Percentiles rank a stretch among this genome's conserved stretches.
These are phyloP conservation scores for Oryza brachyantha DNA, from an alignment of 176 grass and related monocot species.

Conservation along the genomic window DNA sequence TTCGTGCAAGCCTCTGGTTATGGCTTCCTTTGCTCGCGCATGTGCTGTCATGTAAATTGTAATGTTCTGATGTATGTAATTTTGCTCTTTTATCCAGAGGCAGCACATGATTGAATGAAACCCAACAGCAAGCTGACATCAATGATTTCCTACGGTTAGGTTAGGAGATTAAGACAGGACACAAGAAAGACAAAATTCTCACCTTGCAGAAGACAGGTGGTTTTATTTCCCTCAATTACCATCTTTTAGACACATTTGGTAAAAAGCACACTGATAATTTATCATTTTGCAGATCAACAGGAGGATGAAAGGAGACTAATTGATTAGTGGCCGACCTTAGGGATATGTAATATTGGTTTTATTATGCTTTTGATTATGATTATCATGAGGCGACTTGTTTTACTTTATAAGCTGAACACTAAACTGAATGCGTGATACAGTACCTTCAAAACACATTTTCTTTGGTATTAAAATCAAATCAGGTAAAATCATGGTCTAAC, in stretches of 20 bases:
- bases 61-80: neutral
- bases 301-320: neutral
- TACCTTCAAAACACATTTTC: neutral
- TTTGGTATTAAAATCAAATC: neutral
- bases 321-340: neutral
- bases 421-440: neutral
- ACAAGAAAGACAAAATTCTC: neutral
- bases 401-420: neutral
- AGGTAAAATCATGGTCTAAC: neutral
- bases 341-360: conserved; percentile 6
- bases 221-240: neutral
- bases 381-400: neutral
- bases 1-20: conserved; percentile 16
- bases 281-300: neutral
- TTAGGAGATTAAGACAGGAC: neutral
- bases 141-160: neutral
- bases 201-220: neutral
- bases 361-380: neutral
- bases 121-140: neutral
- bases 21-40: neutral
- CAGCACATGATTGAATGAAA: neutral
- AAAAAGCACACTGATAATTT: neutral
- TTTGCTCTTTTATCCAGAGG: neutral
- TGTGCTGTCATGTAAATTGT: neutral
- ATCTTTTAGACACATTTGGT: neutral